Evolutionary conservation across 78 protist genomes (phyloP).

Genomic region (Salpingoeca rosetta): DNA sequence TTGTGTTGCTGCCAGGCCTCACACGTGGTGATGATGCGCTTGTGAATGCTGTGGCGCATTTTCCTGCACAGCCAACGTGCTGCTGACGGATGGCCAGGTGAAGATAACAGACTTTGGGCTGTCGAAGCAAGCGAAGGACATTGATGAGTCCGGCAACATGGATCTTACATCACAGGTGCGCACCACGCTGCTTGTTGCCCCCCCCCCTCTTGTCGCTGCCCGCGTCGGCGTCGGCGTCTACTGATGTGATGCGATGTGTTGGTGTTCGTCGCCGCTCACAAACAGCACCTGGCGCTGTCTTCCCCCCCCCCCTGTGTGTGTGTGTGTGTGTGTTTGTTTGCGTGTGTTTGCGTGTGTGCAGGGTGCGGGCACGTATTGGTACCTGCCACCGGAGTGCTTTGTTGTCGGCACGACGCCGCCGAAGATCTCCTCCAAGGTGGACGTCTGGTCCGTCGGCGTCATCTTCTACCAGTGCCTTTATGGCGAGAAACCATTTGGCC

Average conservation of each 20-base stretch:
- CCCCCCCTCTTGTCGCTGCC: too few relatives aligned
- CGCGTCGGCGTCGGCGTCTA: too few relatives aligned
- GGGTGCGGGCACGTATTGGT: conserved; percentile 91
- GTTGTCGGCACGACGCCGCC: neutral
- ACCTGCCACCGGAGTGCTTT: conserved; percentile 90
- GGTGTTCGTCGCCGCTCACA: too few relatives aligned
- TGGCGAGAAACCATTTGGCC: conserved; percentile 75
- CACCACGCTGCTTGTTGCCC: too few relatives aligned
- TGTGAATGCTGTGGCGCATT: too few relatives aligned
- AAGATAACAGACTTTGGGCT: conserved; percentile 83
- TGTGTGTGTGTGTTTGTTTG: too few relatives aligned
- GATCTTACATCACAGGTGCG: conserved; percentile 82
- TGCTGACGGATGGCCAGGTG: conserved; percentile 23
- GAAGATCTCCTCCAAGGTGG: conserved; percentile 55
- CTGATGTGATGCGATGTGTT: too few relatives aligned
- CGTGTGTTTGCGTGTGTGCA: too few relatives aligned
- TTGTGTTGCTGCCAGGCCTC: too few relatives aligned
- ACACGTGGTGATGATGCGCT: too few relatives aligned
- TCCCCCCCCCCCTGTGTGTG: too few relatives aligned
- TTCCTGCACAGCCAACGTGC: conserved; percentile 63
- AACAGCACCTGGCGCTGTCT: too few relatives aligned
- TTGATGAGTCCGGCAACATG: conserved; percentile 6
- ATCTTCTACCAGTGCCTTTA: conserved; percentile 68
- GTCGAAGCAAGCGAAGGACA: conserved; percentile 33
- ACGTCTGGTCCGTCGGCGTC: conserved; percentile 83